Base-by-base conservation (phyloP, 345 rosid species). In the Microthlaspi erraticum region DNA sequence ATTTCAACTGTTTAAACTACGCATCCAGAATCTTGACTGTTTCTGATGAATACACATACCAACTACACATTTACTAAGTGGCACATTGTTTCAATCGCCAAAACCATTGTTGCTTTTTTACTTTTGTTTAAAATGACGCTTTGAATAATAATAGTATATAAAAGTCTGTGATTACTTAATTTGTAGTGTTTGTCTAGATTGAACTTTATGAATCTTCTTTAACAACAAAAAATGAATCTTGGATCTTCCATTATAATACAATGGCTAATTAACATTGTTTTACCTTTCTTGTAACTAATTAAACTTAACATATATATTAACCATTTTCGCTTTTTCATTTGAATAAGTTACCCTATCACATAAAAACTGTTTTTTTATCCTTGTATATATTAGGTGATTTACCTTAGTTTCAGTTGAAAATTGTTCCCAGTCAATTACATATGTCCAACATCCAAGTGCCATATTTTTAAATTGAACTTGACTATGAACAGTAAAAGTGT, bases 401-500 rank as follows among this genome's bases (percentile, higher is more conserved):
- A 10, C n/a, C 3, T 17, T 46, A 2, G 12, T 7, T 50, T 33
- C 26, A 45, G 14, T 56, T 31, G 37, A 43, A 54, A 31, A 53
- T 0, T 17, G 31, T 3, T 53, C 33, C 41, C 4, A 10, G 12
- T 66, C 29, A 26, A 26, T 26, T 3, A 26, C 29, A 26, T 26
- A 26, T 10, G 46, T 63, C 56, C 6, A 62, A 60, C 16, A 39
- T 70, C 10, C 45, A 52, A 64, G 56, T 44, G 57, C 11, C 55
- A 70, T 36, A 10, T 23, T 20, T 14, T 20, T n/a, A 54, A 57
- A 23, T 4, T 41, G 18, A 42, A 44, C 14, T 14, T 64, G 71
- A 64, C 77, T 64, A 64, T 37, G 20, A 65, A 56, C 60, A 73
- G 77, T 65, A n/a, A 73, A 65, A 64, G 53, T 48, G 18, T 29